Conservation (phyloP, 768 basidiomycete genomes). For the Psilocybe azurescens region DNA sequence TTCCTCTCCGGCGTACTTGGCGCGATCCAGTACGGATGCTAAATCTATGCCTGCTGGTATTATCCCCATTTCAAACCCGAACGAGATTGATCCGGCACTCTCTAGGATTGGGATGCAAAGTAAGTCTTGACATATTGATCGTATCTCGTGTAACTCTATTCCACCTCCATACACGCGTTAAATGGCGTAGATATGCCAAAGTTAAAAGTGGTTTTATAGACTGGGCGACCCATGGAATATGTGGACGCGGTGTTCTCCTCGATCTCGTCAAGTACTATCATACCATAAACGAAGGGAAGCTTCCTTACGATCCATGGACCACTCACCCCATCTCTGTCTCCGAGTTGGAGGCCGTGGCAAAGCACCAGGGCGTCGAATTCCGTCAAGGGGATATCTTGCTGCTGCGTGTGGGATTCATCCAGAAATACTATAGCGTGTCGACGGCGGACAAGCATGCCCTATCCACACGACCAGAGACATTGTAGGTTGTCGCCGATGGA, state of each 20-base stretch:
- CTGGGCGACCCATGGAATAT: conserved; percentile 75
- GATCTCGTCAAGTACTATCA: conserved; percentile 60
- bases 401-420: conserved; percentile 65
- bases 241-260: conserved; percentile 69
- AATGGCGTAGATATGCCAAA: too few species aligned
- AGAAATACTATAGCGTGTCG: conserved; percentile 50
- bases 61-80: conserved; percentile 53
- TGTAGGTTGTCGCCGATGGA: conserved; percentile 42
- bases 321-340: conserved; percentile 55
- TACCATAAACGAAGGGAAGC: conserved; percentile 38
- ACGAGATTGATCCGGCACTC: conserved; percentile 48
- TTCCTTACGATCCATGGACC: conserved; percentile 72
- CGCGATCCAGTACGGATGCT: conserved; percentile 30
- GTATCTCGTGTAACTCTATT: too few species aligned
- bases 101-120: conserved; percentile 72
- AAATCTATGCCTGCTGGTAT: conserved; percentile 48
- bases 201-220: conserved; percentile 38
- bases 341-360: conserved; percentile 64
- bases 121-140: conserved; percentile 34
- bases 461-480: conserved; percentile 48
- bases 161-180: too few species aligned
- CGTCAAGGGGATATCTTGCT: conserved; percentile 65
- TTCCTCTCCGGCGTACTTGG: background rate
- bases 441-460: conserved; percentile 52
- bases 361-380: conserved; percentile 61